These are phyloP conservation scores for Saccharum hybrid DNA, from an alignment of 202 grass and related monocot genomes.

Conservation along the genomic window DNA sequence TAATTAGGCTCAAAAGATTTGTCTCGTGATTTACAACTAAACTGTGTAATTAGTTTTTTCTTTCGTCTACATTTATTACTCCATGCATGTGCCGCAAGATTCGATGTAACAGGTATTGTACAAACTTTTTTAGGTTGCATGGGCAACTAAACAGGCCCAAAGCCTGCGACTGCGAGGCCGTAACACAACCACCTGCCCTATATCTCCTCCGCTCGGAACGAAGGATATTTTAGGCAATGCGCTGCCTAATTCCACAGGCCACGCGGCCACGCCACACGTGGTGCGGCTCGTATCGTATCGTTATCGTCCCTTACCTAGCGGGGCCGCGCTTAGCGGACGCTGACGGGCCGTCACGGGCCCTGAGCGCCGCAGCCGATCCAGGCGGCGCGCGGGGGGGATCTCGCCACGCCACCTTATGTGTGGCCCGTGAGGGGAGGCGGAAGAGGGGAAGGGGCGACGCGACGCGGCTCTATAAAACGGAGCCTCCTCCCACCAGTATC, in stretches of 20 bases:
- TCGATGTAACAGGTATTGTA: too few species aligned
- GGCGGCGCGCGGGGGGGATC: slow-evolving; percentile 1
- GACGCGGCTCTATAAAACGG: slow-evolving; percentile 42
- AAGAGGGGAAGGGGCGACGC: slow-evolving; percentile 61
- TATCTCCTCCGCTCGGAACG: neutral
- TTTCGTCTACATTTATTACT: too few species aligned
- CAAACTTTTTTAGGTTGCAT: too few species aligned
- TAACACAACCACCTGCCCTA: neutral
- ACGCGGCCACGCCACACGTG: slow-evolving; percentile 15
- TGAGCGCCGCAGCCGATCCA: slow-evolving; percentile 33
- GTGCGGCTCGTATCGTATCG: neutral
- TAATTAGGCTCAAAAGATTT: too few species aligned
- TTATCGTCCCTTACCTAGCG: neutral
- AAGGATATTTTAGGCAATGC: slow-evolving; percentile 38
- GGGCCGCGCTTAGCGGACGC: neutral
- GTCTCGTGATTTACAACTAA: too few species aligned
- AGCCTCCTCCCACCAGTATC: neutral
- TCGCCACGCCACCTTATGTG: slow-evolving; percentile 44
- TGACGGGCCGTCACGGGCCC: slow-evolving; percentile 38
- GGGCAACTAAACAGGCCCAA: neutral
- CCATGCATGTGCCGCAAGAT: too few species aligned
- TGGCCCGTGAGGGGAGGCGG: slow-evolving; percentile 26
- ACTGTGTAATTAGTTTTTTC: too few species aligned
- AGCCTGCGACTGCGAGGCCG: neutral
- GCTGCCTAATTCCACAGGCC: neutral